Evolutionary conservation across 257 asterid genomes (phyloP).

Genomic region (Coffea eugenioides): DNA sequence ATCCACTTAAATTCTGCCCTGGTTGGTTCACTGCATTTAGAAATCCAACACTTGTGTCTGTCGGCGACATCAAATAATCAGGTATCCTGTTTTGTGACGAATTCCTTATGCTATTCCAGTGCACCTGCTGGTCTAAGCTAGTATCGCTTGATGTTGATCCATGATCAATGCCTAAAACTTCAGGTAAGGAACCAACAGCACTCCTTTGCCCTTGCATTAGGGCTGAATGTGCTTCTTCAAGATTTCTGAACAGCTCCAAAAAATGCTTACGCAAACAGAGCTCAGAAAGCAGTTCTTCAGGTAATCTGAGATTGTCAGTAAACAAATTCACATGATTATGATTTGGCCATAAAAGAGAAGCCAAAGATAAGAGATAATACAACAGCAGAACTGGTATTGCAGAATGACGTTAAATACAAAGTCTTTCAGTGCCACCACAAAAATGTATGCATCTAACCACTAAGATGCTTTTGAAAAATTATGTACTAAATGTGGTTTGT

Average conservation of each 20-base stretch:
- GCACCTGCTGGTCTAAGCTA: constrained; percentile 57
- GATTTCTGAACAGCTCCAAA: constrained; percentile 9
- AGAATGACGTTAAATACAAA: not conserved
- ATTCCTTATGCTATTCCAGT: constrained; percentile 59
- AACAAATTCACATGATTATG: constrained; percentile 11
- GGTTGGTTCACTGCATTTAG: constrained; percentile 42
- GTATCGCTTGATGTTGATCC: constrained; percentile 61
- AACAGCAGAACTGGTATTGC: constrained; percentile 7
- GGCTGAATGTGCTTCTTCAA: constrained; percentile 31
- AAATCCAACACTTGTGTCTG: constrained; percentile 34
- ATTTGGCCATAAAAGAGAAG: not conserved
- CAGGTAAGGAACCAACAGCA: constrained; percentile 65
- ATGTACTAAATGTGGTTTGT: not conserved
- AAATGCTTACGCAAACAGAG: constrained; percentile 15
- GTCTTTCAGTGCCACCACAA: not conserved
- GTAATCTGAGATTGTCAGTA: constrained; percentile 45
- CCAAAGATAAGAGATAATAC: not conserved
- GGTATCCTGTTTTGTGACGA: constrained; percentile 50
- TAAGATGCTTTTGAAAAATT: not conserved
- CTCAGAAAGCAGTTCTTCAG: constrained; percentile 28
- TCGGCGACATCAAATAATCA: constrained; percentile 46
- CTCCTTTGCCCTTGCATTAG: constrained; percentile 85
- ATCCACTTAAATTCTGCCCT: constrained; percentile 36
- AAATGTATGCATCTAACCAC: not conserved
- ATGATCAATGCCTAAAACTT: constrained; percentile 58